phyloP scores from a whole-genome alignment of 805 yeast genomes.

The Myxozyma neglecta region DNA sequence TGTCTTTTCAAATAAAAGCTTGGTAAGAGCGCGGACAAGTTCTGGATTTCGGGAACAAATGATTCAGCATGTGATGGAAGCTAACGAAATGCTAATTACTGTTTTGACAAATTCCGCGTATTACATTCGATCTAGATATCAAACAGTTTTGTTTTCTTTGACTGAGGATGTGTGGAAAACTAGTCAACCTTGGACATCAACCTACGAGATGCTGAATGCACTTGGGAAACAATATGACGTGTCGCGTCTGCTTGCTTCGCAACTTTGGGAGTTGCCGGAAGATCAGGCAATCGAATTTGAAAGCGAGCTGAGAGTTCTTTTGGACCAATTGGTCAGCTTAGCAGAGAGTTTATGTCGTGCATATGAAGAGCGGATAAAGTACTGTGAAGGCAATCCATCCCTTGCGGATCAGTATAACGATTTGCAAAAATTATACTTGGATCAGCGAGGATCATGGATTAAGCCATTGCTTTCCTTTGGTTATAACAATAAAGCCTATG shows the following conservation, averaged over 20 bases:
- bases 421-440: constrained; percentile 31
- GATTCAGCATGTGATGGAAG: constrained; percentile 15
- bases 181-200: constrained; percentile 38
- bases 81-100: constrained; percentile 20
- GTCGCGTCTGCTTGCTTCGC: constrained; percentile 18
- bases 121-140: constrained; percentile 11
- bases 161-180: constrained; percentile 9
- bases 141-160: constrained; percentile 20
- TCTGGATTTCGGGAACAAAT: constrained; percentile 6
- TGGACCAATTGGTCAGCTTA: constrained; percentile 40
- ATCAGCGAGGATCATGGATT: constrained; percentile 57
- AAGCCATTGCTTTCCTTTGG: constrained; percentile 52
- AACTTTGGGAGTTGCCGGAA: constrained; percentile 24
- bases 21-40: constrained; percentile 17
- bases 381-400: constrained; percentile 10
- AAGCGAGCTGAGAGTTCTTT: constrained; percentile 17
- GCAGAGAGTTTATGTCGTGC: constrained; percentile 47
- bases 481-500: constrained; percentile 54
- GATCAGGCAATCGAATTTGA: constrained; percentile 20
- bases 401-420: constrained; percentile 20
- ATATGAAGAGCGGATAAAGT: constrained; percentile 30
- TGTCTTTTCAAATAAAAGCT: constrained; percentile 15
- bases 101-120: constrained; percentile 23
- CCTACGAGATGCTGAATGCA: constrained; percentile 30
- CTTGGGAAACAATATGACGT: constrained; percentile 34